Evolutionary conservation across 345 rosid genomes (phyloP).

Genomic region (Corchorus olitorius): DNA sequence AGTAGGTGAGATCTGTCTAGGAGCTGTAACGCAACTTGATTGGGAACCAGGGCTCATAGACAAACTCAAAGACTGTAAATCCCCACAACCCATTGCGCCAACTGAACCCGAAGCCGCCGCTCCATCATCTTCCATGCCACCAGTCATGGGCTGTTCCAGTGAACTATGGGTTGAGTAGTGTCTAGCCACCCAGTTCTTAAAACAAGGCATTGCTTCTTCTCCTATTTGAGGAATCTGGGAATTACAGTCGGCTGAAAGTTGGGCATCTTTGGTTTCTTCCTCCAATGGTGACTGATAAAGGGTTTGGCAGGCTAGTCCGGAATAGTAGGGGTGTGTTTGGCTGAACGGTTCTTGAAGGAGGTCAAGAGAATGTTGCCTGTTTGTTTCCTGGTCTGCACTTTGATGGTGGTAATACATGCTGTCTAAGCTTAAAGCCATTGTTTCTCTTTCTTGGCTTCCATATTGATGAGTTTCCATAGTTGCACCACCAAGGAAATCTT

Average conservation of each 20-base stretch:
- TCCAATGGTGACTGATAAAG: conserved; percentile 38
- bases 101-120: conserved; percentile 26
- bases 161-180: conserved; percentile 34
- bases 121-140: conserved; percentile 30
- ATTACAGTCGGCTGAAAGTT: conserved; percentile 28
- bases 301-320: conserved; percentile 34
- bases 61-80: conserved; percentile 56
- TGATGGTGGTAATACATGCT: conserved; percentile 45
- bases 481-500: conserved; percentile 73
- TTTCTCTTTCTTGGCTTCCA: conserved; percentile 39
- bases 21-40: conserved; percentile 60
- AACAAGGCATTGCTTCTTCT: conserved; percentile 34
- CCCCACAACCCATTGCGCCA: conserved; percentile 46
- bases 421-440: conserved; percentile 53
- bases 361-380: conserved; percentile 40
- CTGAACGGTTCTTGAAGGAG: conserved; percentile 36
- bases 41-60: conserved; percentile 78
- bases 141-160: conserved; percentile 39
- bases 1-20: conserved; percentile 49
- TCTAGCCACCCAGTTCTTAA: conserved; percentile 45
- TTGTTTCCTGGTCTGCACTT: conserved; percentile 28
- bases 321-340: conserved; percentile 39
- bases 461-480: conserved; percentile 45
- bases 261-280: conserved; percentile 35
- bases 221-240: conserved; percentile 36